Evolutionary conservation across 768 basidiomycete genomes (phyloP).

Genomic region (Pisolithus sp.): DNA sequence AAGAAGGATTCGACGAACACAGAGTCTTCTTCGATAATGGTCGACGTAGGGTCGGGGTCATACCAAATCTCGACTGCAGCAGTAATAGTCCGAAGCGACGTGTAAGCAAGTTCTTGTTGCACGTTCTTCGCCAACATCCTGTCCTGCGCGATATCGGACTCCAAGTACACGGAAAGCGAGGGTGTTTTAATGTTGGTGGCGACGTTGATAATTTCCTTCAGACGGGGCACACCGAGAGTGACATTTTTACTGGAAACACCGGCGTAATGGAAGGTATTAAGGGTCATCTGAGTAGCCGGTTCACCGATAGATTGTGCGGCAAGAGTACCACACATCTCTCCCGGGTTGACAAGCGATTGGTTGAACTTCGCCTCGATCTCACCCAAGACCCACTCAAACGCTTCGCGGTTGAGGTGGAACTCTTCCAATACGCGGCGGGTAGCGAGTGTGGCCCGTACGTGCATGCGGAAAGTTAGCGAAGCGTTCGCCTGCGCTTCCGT

Average conservation of each 20-base stretch:
- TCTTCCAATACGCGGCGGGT: conserved; percentile 82
- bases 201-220: conserved; percentile 99
- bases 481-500: conserved; percentile 80
- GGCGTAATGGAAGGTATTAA: conserved; percentile 99
- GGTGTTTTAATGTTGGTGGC: conserved; percentile 99
- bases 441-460: conserved; percentile 84
- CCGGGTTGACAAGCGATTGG: conserved; percentile 83
- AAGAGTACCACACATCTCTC: conserved; percentile 98
- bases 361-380: conserved; percentile 97
- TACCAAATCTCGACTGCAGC: conserved; percentile 97
- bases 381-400: conserved; percentile 95
- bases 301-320: conserved; percentile 99
- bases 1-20: conserved; percentile 99
- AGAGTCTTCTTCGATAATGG: conserved; percentile 93
- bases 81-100: conserved; percentile 89
- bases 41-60: conserved; percentile 86
- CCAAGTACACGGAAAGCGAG: conserved; percentile 86
- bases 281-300: conserved; percentile 98
- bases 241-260: conserved; percentile 99
- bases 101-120: conserved; percentile 89
- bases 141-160: conserved; percentile 60
- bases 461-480: conserved; percentile 89
- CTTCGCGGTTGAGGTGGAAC: conserved; percentile 83
- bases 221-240: conserved; percentile 96
- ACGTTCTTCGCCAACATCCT: conserved; percentile 74